Evolutionary conservation across 2,329 filamentous ascomycete genomes (phyloP), one percentile per base, ranked within the genome.

Genomic region (Epichloe uncinata): DNA sequence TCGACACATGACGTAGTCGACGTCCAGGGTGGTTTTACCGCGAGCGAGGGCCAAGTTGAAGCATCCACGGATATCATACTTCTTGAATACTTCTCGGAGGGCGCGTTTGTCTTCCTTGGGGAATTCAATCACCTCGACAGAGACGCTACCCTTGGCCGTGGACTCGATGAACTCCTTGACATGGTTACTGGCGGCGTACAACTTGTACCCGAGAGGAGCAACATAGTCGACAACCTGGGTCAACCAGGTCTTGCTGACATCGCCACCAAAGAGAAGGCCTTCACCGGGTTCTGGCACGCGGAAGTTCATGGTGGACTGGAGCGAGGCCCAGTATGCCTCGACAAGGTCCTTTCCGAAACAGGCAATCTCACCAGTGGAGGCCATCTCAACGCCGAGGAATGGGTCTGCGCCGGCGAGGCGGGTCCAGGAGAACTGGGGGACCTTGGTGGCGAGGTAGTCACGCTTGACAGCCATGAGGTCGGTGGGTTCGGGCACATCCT

Each of bases 301-400:
- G 87, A 97, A 97, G 81, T 97, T 98, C 91, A 97, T 98, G 61
- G 87, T 91, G 18, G 88, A 93, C 72, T 98, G 93, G 54, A 95
- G 75, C 16, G 90, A 94, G 26, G 90, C 78, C 93, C 93, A 98
- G 80, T 98, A 98, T 49, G 93, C 93, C 67, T 98, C 93, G 46
- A 97, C 78, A 11, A 98, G 79, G 63, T 96, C 78, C 73, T 93
- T 95, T 56, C 93, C 93, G 71, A 98, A 98, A 74, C 93, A 97
- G 57, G 93, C 93, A 77, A 98, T 95, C 72, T 98, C 93, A 68
- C 93, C 93, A 16, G 93, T 98, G 56, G 84, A 89, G 42, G 88
- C 76, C 93, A 98, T 98, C 72, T 98, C 93, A 51, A 98, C 93
- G 52, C 93, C 93, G 53, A 98, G 79, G 81, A 95, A 97, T 50